Evolutionary conservation across 371 early-diverging fungal species (phyloP).

Genomic region (Saksenaea vasiformis): DNA sequence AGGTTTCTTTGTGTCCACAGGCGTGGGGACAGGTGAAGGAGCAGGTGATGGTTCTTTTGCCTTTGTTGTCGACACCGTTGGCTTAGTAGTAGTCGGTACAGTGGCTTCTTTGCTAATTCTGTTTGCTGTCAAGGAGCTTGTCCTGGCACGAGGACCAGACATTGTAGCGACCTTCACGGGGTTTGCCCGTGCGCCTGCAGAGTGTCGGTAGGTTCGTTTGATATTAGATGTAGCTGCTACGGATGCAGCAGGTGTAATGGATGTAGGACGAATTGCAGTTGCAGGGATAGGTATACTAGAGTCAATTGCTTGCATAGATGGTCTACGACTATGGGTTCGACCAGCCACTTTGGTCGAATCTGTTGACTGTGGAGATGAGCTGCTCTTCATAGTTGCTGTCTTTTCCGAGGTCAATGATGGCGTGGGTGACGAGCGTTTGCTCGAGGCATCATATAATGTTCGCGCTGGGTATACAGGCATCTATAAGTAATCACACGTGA

Average conservation of each 20-base stretch:
- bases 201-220: slow-evolving; percentile 23
- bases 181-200: slow-evolving; percentile 26
- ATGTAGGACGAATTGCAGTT: not conserved
- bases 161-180: slow-evolving; percentile 21
- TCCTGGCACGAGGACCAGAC: slow-evolving; percentile 28
- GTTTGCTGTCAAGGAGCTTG: slow-evolving; percentile 22
- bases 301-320: slow-evolving; percentile 7
- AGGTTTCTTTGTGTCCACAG: slow-evolving; percentile 21
- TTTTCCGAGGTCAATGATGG: not conserved
- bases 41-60: slow-evolving; percentile 7
- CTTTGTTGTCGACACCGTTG: not conserved
- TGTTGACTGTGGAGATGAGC: not conserved
- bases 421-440: slow-evolving; percentile 10
- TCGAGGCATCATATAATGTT: slow-evolving; percentile 14
- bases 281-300: slow-evolving; percentile 13
- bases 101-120: slow-evolving; percentile 4
- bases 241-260: not conserved
- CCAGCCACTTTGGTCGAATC: not conserved
- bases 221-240: not conserved
- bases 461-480: slow-evolving; percentile 26
- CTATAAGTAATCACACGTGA: slow-evolving; percentile 3
- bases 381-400: not conserved
- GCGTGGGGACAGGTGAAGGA: slow-evolving; percentile 7
- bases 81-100: not conserved
- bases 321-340: slow-evolving; percentile 11